Base-by-base conservation (phyloP, 331 rosid genomes). In the Stylosanthes scabra region DNA sequence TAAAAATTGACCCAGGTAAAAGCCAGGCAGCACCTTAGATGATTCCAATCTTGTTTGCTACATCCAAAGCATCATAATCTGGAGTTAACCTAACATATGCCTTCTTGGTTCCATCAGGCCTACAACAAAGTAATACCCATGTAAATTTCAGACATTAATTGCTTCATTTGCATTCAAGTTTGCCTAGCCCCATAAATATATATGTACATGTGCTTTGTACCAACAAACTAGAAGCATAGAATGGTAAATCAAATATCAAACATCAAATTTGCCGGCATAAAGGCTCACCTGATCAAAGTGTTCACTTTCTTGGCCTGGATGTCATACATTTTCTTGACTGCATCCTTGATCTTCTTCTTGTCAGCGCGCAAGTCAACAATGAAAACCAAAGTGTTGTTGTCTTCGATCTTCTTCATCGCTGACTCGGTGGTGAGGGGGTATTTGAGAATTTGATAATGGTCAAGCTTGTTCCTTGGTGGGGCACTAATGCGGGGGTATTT, bases 71-170 rank as follows among this genome's bases (percentile, higher is more conserved):
- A 78, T 91, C 96, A 61, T 81, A 87, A 70, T 91, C 97, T 3
- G 91, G 96, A 14, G 96, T 89, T 90, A 91, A 86, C 81, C 91
- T 84, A 7, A 91, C 97, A 77, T 89, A 91, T 0, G 97, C 97
- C 86, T 91, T 91, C 86, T 91, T 91, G 62, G 96, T 91, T 37
- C 97, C 96, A 78, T 91, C 96, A 3, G 96, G 97, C 86, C 97
- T 91, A 84, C 59, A 85, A 74, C 13, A 72, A 14, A 15, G 59
- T 1, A 63, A 20, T 3, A 8, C 25, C 20, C 27, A 58, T 44
- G 10, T 13, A 59, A 50, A 0, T 55, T 15, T 61, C 47, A 58
- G 2, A 55, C 25, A 40, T n/a, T 42, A 5, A 28, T 59, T 31
- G 40, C 28, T 69, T 14, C 40, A 60, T 25, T 40, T 8, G 2